Percentiles rank a stretch among this genome's conserved stretches.
These are phyloP conservation scores for Mycena chlorophos DNA, from an alignment of 768 basidiomycete genomes.

Conservation along the genomic window DNA sequence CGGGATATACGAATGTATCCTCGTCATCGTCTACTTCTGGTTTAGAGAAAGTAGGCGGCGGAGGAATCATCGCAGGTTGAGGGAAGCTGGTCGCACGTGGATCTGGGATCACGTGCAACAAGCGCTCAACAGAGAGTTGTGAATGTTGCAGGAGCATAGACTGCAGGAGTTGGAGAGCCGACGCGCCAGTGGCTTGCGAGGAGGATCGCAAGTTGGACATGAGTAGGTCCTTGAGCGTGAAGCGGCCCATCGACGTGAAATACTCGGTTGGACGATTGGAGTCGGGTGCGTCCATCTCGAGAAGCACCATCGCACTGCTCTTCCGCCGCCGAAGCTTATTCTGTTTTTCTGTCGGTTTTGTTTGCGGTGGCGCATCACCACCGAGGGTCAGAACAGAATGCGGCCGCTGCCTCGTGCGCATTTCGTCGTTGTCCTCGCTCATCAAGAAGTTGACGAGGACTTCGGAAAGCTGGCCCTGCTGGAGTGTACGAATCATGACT, in stretches of 20 bases:
- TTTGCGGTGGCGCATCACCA: slow-evolving; percentile 34
- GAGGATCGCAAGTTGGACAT: slow-evolving; percentile 74
- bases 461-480: slow-evolving; percentile 65
- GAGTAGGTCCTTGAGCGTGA: slow-evolving; percentile 88
- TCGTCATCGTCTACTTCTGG: slow-evolving; percentile 44
- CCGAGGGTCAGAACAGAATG: slow-evolving; percentile 50
- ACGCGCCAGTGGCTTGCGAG: slow-evolving; percentile 63
- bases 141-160: slow-evolving; percentile 74
- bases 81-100: slow-evolving; percentile 75
- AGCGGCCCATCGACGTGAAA: slow-evolving; percentile 84
- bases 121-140: slow-evolving; percentile 57
- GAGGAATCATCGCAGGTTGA: slow-evolving; percentile 47
- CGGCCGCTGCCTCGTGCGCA: slow-evolving; percentile 42
- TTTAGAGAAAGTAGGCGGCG: slow-evolving; percentile 22
- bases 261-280: slow-evolving; percentile 74
- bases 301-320: slow-evolving; percentile 88
- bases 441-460: slow-evolving; percentile 77
- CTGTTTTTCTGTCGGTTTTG: slow-evolving; percentile 40
- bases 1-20: slow-evolving; percentile 46
- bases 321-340: slow-evolving; percentile 61
- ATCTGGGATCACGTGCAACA: slow-evolving; percentile 72
- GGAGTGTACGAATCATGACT: slow-evolving; percentile 76
- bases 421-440: slow-evolving; percentile 80
- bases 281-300: slow-evolving; percentile 81
- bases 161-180: slow-evolving; percentile 79